A percentile compares a stretch with the other conserved stretches of the same genome.
phyloP scores from a whole-genome alignment of 148 eudicot genomes.

The Arbutus unedo region DNA sequence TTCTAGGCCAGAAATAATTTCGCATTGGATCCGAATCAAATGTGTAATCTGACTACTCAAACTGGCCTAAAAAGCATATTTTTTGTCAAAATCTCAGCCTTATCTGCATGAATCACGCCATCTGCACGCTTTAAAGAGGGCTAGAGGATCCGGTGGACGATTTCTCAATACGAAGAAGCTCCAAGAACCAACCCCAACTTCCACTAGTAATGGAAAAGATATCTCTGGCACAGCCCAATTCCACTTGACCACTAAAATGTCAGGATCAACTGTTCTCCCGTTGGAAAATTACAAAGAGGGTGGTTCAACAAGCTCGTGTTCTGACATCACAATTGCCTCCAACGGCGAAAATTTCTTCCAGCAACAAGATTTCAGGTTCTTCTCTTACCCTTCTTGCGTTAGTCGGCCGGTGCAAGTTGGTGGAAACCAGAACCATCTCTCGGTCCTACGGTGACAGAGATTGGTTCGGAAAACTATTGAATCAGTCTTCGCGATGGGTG shows the following conservation, averaged over 20 bases:
- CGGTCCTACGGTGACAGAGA: slow-evolving; percentile 26
- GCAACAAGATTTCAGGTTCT: slow-evolving; percentile 40
- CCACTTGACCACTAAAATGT: slow-evolving; percentile 17
- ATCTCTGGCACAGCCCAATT: slow-evolving; percentile 19
- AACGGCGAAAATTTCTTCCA: slow-evolving; percentile 28
- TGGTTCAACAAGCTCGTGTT: slow-evolving; percentile 33
- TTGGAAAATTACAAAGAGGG: slow-evolving; percentile 30
- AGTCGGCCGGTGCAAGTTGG: slow-evolving; percentile 26
- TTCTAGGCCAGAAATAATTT: not conserved
- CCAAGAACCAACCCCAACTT: slow-evolving; percentile 27
- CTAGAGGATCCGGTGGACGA: slow-evolving; percentile 73
- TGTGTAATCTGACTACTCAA: not conserved
- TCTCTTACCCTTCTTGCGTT: slow-evolving; percentile 32
- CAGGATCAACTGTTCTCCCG: slow-evolving; percentile 26
- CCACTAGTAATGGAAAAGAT: slow-evolving; percentile 20
- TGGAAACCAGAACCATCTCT: slow-evolving; percentile 32
- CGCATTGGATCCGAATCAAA: not conserved
- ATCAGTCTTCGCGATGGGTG: not conserved
- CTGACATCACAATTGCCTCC: slow-evolving; percentile 40
- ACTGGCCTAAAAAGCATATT: slow-evolving; percentile 7
- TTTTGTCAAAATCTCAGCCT: slow-evolving; percentile 36
- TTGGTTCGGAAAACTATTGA: not conserved
- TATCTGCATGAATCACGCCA: slow-evolving; percentile 78
- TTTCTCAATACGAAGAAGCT: slow-evolving; percentile 53
- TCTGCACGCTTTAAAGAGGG: slow-evolving; percentile 65